Conservation (phyloP, 129 eudicot genomes). For the Scalesia atractyloides region DNA sequence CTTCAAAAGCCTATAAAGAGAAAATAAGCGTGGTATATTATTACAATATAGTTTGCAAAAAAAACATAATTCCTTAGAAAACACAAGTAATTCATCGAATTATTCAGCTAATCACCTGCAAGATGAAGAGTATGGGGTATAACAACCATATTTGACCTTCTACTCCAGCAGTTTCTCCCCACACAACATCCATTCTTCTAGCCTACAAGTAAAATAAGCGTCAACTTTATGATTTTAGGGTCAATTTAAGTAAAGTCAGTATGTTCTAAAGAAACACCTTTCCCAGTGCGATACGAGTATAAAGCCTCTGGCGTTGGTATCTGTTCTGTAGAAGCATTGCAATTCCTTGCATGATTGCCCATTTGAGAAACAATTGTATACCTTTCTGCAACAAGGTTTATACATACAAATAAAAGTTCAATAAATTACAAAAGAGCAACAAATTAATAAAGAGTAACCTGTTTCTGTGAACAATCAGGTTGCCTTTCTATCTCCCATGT, state of each 20-base stretch:
- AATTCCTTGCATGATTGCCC: constrained; percentile 99
- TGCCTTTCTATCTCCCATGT: constrained; percentile 97
- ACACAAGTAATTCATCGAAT: not conserved
- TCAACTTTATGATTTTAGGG: not conserved
- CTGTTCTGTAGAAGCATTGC: constrained; percentile 95
- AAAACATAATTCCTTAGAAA: not conserved
- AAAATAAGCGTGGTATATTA: not conserved
- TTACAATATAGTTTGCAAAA: not conserved
- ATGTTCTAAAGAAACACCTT: constrained; percentile 43
- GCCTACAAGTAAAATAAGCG: constrained; percentile 56
- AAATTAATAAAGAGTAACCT: constrained; percentile 44
- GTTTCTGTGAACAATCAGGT: constrained; percentile 81
- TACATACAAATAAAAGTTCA: not conserved
- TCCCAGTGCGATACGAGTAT: constrained; percentile 94
- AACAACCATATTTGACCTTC: constrained; percentile 83
- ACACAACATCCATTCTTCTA: constrained; percentile 97
- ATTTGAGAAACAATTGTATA: constrained; percentile 70
- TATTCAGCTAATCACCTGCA: constrained; percentile 61
- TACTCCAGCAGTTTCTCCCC: constrained; percentile 99
- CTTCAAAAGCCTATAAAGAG: constrained; percentile 80
- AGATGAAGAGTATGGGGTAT: constrained; percentile 73
- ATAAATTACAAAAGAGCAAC: not conserved
- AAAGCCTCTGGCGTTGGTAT: constrained; percentile 93
- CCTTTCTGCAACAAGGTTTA: constrained; percentile 65
- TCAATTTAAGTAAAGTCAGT: not conserved